Percentiles rank a stretch among this genome's conserved stretches.
Evolutionary conservation across 768 basidiomycete genomes (phyloP).

Genomic region (Boletus tomentosulus): DNA sequence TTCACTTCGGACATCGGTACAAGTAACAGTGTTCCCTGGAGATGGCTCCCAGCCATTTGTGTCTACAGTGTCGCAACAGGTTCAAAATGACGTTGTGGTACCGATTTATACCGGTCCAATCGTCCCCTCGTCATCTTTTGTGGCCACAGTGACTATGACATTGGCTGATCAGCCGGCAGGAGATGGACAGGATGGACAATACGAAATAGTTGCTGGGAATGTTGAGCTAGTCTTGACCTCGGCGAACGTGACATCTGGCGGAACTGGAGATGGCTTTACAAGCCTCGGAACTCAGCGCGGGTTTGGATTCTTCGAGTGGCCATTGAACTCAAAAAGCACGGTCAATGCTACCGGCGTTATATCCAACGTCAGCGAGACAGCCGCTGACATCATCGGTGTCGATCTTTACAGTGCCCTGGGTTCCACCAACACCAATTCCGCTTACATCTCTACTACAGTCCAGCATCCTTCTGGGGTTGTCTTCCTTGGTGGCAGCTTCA

Average conservation of each 20-base stretch:
- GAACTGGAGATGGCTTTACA: slow-evolving; percentile 27
- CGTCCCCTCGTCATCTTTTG: slow-evolving; percentile 71
- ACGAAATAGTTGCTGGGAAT: slow-evolving; percentile 79
- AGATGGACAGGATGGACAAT: slow-evolving; percentile 60
- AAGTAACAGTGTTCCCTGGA: slow-evolving; percentile 79
- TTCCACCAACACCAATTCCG: slow-evolving; percentile 32
- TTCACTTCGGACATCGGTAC: slow-evolving; percentile 70
- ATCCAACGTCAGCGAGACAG: slow-evolving; percentile 66
- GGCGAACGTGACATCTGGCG: slow-evolving; percentile 41
- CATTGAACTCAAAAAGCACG: slow-evolving; percentile 40
- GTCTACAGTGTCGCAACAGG: slow-evolving; percentile 71
- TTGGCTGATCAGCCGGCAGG: slow-evolving; percentile 65
- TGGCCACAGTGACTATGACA: slow-evolving; percentile 69
- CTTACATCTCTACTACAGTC: slow-evolving; percentile 50
- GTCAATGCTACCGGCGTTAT: slow-evolving; percentile 60
- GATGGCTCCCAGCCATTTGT: slow-evolving; percentile 59
- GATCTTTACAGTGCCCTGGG: slow-evolving; percentile 62
- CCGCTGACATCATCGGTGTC: slow-evolving; percentile 59
- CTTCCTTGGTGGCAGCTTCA: slow-evolving; percentile 78
- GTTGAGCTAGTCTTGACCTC: slow-evolving; percentile 77
- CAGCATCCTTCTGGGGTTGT: slow-evolving; percentile 63
- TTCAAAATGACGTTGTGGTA: slow-evolving; percentile 52
- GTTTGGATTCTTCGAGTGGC: slow-evolving; percentile 92
- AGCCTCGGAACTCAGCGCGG: slow-evolving; percentile 40
- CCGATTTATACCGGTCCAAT: slow-evolving; percentile 81